These are phyloP conservation scores for Monosporascus sp. DNA, from an alignment of 2,329 filamentous ascomycete species.

Conservation along the genomic window DNA sequence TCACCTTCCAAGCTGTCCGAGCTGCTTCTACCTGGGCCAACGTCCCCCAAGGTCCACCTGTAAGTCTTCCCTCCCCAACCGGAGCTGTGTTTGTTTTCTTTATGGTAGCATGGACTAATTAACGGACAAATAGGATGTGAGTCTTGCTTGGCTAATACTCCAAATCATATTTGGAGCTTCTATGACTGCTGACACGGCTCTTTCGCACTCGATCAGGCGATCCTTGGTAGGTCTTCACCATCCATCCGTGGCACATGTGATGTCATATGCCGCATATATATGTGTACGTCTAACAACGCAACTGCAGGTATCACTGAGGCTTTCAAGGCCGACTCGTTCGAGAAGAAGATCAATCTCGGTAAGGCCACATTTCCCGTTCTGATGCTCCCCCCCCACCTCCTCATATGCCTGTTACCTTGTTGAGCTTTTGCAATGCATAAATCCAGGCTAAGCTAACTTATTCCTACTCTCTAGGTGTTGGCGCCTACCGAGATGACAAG, in stretches of 20 bases:
- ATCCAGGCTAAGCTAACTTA: slow-evolving; percentile 9
- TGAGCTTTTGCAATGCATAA: slow-evolving; percentile 1
- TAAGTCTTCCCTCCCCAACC: slow-evolving; percentile 43
- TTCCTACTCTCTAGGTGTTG: slow-evolving; percentile 59
- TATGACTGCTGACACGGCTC: slow-evolving; percentile 8
- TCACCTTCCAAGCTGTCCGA: slow-evolving; percentile 39
- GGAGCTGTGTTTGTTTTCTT: slow-evolving; percentile 14
- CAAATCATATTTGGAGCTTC: not conserved
- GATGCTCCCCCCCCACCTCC: slow-evolving; percentile 2
- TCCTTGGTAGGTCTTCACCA: slow-evolving; percentile 56
- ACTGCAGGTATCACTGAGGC: slow-evolving; percentile 82
- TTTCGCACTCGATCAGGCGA: slow-evolving; percentile 50
- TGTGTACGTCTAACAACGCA: slow-evolving; percentile 14
- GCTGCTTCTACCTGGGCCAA: slow-evolving; percentile 81
- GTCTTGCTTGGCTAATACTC: slow-evolving; percentile 8
- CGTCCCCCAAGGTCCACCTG: slow-evolving; percentile 89
- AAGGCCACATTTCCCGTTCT: slow-evolving; percentile 24
- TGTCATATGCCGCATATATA: not conserved
- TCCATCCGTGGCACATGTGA: slow-evolving; percentile 9
- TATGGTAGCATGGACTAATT: slow-evolving; percentile 6
- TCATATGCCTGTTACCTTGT: slow-evolving; percentile 2
- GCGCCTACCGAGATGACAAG: slow-evolving; percentile 95
- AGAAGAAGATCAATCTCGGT: slow-evolving; percentile 97
- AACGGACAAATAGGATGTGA: slow-evolving; percentile 31
- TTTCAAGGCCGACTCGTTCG: slow-evolving; percentile 93